phyloP scores from a whole-genome alignment of 805 yeast species.

The Ogataea minuta region DNA sequence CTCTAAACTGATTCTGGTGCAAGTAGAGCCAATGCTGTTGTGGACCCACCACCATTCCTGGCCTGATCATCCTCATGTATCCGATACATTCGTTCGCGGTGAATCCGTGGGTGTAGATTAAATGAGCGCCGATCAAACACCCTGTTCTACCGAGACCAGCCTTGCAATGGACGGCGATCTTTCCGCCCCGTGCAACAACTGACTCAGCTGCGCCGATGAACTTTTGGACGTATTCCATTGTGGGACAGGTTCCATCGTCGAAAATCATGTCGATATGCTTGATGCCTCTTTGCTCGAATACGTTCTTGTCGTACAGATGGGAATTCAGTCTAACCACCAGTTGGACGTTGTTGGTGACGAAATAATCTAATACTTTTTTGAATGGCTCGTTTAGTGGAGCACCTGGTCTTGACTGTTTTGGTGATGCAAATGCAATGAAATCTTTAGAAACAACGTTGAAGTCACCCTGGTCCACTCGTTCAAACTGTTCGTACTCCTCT shows the following conservation, averaged over 20 bases:
- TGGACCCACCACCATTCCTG: constrained; percentile 99
- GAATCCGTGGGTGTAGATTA: constrained; percentile 93
- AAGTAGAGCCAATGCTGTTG: constrained; percentile 98
- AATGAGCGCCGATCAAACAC: constrained; percentile 94
- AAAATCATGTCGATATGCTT: constrained; percentile 94
- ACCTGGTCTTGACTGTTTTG: constrained; percentile 64
- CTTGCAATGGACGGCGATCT: constrained; percentile 98
- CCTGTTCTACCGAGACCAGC: constrained; percentile 99
- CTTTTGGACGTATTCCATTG: constrained; percentile 86
- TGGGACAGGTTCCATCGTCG: constrained; percentile 98
- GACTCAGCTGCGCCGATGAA: constrained; percentile 96
- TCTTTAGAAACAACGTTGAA: constrained; percentile 89
- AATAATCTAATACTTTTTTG: constrained; percentile 75
- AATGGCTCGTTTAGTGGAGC: constrained; percentile 68
- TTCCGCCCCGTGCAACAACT: constrained; percentile 79
- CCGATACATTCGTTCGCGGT: constrained; percentile 97
- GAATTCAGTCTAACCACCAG: constrained; percentile 91
- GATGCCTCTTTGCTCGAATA: constrained; percentile 79
- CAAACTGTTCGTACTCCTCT: constrained; percentile 93
- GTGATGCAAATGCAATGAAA: constrained; percentile 97
- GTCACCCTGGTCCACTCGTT: constrained; percentile 96
- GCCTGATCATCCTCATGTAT: constrained; percentile 92
- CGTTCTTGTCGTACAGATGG: constrained; percentile 80
- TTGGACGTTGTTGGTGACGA: constrained; percentile 69
- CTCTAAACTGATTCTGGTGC: constrained; percentile 93